These are phyloP conservation scores for Suillus tomentosus DNA, from an alignment of 768 basidiomycete species.

Conservation along the genomic window DNA sequence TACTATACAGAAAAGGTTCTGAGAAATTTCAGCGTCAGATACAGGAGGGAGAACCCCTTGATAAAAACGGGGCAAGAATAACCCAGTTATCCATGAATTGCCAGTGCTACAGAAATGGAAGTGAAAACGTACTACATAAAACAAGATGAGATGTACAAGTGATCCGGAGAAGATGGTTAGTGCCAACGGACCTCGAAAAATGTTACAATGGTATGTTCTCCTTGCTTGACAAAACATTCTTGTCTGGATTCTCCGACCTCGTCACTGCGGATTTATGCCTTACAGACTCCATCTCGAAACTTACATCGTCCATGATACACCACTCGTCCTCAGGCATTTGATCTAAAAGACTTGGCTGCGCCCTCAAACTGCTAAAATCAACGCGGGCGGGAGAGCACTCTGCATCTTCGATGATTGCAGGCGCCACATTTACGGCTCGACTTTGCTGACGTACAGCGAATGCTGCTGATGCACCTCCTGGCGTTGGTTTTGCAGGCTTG, in stretches of 20 bases:
- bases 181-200: not conserved
- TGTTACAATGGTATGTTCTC: conserved; percentile 22
- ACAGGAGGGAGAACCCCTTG: not conserved
- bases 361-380: conserved; percentile 32
- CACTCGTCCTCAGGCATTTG: conserved; percentile 62
- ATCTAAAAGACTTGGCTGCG: conserved; percentile 56
- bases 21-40: not conserved
- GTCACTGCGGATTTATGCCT: conserved; percentile 30
- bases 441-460: conserved; percentile 50
- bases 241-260: conserved; percentile 34
- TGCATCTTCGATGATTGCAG: conserved; percentile 35
- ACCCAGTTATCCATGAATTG: not conserved
- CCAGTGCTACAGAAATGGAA: not conserved
- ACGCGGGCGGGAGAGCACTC: conserved; percentile 57
- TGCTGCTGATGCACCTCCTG: conserved; percentile 51
- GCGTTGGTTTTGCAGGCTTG: conserved; percentile 50
- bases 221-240: conserved; percentile 32
- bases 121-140: not conserved
- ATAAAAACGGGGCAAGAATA: not conserved
- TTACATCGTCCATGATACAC: conserved; percentile 48
- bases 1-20: not conserved
- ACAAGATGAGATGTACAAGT: not conserved
- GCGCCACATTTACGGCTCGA: conserved; percentile 28
- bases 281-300: conserved; percentile 47
- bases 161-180: not conserved